A percentile compares a stretch with the other conserved stretches of the same genome.
Evolutionary conservation across 805 yeast genomes (phyloP).

Genomic region (Zygosaccharomyces lentus): DNA sequence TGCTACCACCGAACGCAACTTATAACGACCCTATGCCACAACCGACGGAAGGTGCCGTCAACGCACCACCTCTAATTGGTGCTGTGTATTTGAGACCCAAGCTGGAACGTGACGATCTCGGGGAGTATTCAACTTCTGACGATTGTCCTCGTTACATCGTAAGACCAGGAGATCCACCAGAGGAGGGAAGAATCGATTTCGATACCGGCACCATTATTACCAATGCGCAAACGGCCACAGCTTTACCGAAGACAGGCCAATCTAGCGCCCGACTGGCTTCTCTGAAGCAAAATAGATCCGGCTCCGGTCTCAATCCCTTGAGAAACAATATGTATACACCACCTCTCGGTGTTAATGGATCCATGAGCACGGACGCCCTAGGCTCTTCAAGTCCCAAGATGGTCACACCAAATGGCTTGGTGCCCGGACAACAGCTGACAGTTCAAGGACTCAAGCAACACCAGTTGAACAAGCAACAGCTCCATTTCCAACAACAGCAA

Average conservation of each 20-base stretch:
- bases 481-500: conserved; percentile 21
- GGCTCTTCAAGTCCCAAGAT: conserved; percentile 8
- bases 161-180: conserved; percentile 41
- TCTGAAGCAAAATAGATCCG: conserved; percentile 17
- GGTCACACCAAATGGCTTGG: conserved; percentile 13
- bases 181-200: conserved; percentile 33
- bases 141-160: conserved; percentile 43
- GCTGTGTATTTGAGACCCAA: conserved; percentile 79
- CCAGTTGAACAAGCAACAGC: conserved; percentile 25
- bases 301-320: conserved; percentile 19
- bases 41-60: conserved; percentile 73
- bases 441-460: conserved; percentile 25
- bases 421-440: conserved; percentile 17
- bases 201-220: conserved; percentile 32
- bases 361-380: conserved; percentile 8
- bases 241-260: conserved; percentile 22
- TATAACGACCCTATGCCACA: conserved; percentile 74
- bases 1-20: conserved; percentile 71
- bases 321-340: conserved; percentile 19
- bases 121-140: conserved; percentile 58
- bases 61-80: conserved; percentile 94
- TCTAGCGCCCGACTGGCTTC: conserved; percentile 20
- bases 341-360: conserved; percentile 14
- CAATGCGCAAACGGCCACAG: conserved; percentile 17
- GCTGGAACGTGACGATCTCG: conserved; percentile 76